Conservation (phyloP, 2,329 filamentous ascomycete species). For the Hypoxylon sp. region DNA sequence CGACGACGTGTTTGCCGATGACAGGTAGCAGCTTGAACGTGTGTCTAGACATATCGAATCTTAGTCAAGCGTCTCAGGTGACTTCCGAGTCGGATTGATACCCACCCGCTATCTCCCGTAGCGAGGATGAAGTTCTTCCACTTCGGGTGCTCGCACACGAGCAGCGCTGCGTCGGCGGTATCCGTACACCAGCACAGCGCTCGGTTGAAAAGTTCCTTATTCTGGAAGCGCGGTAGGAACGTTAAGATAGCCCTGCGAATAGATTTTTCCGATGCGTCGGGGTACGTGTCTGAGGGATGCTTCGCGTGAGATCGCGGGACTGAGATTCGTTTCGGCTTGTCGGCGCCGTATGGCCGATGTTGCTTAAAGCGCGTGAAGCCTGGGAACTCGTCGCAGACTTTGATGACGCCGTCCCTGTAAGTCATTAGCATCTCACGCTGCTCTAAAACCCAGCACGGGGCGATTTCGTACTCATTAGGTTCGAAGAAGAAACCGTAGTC, state of each 20-base stretch:
- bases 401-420: conserved; percentile 50
- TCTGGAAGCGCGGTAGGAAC: conserved; percentile 48
- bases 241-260: conserved; percentile 49
- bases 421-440: conserved; percentile 10
- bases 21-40: conserved; percentile 60
- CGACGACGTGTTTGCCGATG: conserved; percentile 61
- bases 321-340: conserved; percentile 46
- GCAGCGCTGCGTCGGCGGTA: conserved; percentile 50
- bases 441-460: not conserved
- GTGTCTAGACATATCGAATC: conserved; percentile 53
- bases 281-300: conserved; percentile 54
- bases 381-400: conserved; percentile 55
- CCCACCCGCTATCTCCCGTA: conserved; percentile 60
- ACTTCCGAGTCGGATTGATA: not conserved
- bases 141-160: conserved; percentile 53
- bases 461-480: conserved; percentile 53
- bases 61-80: conserved; percentile 4
- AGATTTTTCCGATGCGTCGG: conserved; percentile 50
- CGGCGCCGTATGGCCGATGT: conserved; percentile 52
- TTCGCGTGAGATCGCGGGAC: conserved; percentile 54
- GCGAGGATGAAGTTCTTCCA: conserved; percentile 61
- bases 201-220: conserved; percentile 50
- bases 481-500: conserved; percentile 64
- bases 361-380: conserved; percentile 54
- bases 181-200: conserved; percentile 54